Evolutionary conservation across 371 early-diverging fungal species (phyloP).

Genomic region (Mucor saturninus): DNA sequence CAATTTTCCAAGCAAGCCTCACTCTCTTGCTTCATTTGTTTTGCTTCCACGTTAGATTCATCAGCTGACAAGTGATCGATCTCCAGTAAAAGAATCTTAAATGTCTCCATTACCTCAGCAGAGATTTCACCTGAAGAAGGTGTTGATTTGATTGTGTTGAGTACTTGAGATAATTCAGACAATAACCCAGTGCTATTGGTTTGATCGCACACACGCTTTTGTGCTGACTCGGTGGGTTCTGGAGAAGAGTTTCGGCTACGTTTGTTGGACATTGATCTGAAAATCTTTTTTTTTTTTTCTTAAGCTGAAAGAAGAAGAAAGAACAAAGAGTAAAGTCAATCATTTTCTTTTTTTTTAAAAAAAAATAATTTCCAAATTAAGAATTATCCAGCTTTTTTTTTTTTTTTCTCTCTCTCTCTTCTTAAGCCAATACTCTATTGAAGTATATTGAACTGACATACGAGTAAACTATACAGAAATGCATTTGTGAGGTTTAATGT

Average conservation of each 20-base stretch:
- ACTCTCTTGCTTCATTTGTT: constrained; percentile 44
- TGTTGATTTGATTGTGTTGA: constrained; percentile 47
- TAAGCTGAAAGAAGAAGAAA: not conserved
- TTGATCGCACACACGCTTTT: constrained; percentile 5
- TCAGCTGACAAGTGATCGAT: constrained; percentile 29
- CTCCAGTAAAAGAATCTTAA: constrained; percentile 48
- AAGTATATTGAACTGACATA: too few species aligned
- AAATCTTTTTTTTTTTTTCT: not conserved
- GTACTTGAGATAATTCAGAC: constrained; percentile 38
- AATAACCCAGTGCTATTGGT: constrained; percentile 22
- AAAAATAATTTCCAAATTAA: not conserved
- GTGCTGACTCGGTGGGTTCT: not conserved
- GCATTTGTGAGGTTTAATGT: too few species aligned
- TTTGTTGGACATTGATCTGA: constrained; percentile 17
- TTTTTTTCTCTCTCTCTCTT: too few species aligned
- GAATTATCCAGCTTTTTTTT: not conserved
- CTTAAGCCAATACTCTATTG: too few species aligned
- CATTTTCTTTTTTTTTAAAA: not conserved
- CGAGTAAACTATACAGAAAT: too few species aligned
- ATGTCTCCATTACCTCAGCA: constrained; percentile 46
- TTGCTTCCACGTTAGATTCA: constrained; percentile 29
- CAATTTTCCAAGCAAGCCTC: constrained; percentile 49
- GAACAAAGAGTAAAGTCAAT: not conserved
- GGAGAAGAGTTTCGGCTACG: constrained; percentile 22
- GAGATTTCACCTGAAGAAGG: constrained; percentile 52